Evolutionary conservation across 192 early-diverging fungal species (phyloP).

Genomic region (Lunasporangiospora selenospora): DNA sequence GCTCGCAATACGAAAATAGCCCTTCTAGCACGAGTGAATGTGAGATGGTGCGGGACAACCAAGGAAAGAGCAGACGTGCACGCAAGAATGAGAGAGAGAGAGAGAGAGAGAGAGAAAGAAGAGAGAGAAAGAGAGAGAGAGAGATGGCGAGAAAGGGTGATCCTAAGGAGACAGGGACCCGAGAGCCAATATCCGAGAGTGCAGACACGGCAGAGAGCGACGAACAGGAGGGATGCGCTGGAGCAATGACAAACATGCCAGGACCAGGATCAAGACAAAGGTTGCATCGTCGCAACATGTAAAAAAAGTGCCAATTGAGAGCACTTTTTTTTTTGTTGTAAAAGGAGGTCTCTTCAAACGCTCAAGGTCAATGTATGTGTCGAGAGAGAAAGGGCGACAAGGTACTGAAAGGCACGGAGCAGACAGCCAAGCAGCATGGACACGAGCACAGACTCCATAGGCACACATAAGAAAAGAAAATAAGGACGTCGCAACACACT

Average conservation of each 20-base stretch:
- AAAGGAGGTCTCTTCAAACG: too few species aligned
- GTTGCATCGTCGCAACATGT: too few species aligned
- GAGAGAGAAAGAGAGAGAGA: neutral
- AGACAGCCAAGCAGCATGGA: too few species aligned
- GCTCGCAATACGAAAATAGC: too few species aligned
- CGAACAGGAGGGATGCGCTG: neutral
- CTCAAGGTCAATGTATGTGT: conserved; percentile 3
- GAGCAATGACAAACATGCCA: neutral
- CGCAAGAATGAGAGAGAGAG: neutral
- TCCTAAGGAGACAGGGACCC: too few species aligned
- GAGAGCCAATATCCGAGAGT: neutral
- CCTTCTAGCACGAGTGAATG: too few species aligned
- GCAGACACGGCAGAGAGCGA: neutral
- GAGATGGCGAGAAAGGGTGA: neutral
- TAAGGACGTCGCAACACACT: too few species aligned
- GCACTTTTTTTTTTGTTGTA: too few species aligned
- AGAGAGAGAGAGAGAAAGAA: neutral
- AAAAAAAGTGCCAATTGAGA: too few species aligned
- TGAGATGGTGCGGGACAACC: neutral
- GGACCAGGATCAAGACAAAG: neutral
- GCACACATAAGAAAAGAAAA: too few species aligned
- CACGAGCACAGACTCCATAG: too few species aligned
- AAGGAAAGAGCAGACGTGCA: neutral
- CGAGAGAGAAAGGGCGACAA: conserved; percentile 35
- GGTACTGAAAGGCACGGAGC: too few species aligned